Conservation (phyloP, 345 rosid species). For the Arabidopsis arenosa region DNA sequence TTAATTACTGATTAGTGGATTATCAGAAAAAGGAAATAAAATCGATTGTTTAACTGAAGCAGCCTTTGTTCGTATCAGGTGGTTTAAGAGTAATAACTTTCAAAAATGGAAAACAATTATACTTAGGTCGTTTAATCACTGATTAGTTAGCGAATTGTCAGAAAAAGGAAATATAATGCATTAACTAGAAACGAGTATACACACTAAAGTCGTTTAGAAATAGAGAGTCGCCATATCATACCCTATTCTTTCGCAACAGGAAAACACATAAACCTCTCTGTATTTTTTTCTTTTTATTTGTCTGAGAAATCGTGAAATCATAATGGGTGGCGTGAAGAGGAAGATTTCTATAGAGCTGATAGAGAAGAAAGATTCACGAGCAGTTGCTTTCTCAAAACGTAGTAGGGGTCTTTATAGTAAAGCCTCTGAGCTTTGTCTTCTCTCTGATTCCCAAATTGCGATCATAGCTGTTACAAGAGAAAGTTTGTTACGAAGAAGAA, state of each 20-base stretch:
- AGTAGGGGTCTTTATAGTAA: slow-evolving; percentile 36
- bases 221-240: neutral
- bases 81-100: neutral
- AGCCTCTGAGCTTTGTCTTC: slow-evolving; percentile 30
- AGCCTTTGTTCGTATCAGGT: neutral
- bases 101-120: neutral
- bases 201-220: neutral
- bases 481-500: no score
- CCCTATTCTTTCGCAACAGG: slow-evolving; percentile 1
- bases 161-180: slow-evolving; percentile 10
- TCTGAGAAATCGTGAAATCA: slow-evolving; percentile 1
- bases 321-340: slow-evolving; percentile 32
- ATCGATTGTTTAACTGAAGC: neutral
- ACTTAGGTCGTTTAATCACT: neutral
- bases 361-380: neutral
- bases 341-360: slow-evolving; percentile 14
- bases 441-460: slow-evolving; percentile 21
- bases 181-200: neutral
- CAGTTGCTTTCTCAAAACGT: slow-evolving; percentile 31
- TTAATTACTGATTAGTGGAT: neutral
- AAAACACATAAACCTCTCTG: neutral
- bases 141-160: neutral
- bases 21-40: neutral
- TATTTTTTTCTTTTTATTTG: neutral
- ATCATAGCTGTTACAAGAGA: neutral